phyloP scores from a whole-genome alignment of 306 rosid species.

The Senna siamea region DNA sequence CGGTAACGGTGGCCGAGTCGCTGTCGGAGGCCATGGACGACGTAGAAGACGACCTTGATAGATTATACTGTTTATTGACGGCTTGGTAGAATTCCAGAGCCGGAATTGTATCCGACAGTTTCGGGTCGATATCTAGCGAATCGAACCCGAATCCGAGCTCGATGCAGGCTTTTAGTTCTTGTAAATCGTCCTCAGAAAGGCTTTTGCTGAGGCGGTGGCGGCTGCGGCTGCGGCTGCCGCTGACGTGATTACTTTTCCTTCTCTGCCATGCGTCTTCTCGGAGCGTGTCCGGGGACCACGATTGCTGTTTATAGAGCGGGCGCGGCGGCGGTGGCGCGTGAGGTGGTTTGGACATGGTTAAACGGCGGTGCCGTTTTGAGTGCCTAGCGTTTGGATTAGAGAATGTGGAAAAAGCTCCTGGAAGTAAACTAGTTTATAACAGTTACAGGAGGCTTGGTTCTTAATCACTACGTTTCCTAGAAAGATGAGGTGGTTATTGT shows the following conservation, averaged over 20 bases:
- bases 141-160: conserved; percentile 81
- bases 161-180: conserved; percentile 74
- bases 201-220: conserved; percentile 48
- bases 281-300: conserved; percentile 71
- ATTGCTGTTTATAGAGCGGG: conserved; percentile 59
- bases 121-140: conserved; percentile 59
- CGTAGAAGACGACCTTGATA: conserved; percentile 47
- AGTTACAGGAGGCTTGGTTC: neutral
- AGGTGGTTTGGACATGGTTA: conserved; percentile 43
- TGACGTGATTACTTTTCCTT: conserved; percentile 38
- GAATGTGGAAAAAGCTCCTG: neutral
- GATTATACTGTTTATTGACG: conserved; percentile 51
- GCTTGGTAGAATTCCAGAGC: conserved; percentile 63
- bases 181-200: conserved; percentile 63
- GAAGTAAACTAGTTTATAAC: neutral
- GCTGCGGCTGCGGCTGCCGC: neutral
- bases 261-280: conserved; percentile 82
- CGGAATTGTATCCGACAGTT: conserved; percentile 57
- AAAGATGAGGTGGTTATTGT: neutral
- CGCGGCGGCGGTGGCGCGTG: conserved; percentile 46
- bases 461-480: neutral
- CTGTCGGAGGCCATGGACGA: conserved; percentile 49
- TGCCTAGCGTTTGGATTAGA: neutral
- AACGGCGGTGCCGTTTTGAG: neutral
- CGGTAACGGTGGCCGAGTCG: conserved; percentile 35